Evolutionary conservation across 163 green algal genomes (phyloP), one percentile per base, ranked within the genome.

Genomic region (Scenedesmus sp.): DNA sequence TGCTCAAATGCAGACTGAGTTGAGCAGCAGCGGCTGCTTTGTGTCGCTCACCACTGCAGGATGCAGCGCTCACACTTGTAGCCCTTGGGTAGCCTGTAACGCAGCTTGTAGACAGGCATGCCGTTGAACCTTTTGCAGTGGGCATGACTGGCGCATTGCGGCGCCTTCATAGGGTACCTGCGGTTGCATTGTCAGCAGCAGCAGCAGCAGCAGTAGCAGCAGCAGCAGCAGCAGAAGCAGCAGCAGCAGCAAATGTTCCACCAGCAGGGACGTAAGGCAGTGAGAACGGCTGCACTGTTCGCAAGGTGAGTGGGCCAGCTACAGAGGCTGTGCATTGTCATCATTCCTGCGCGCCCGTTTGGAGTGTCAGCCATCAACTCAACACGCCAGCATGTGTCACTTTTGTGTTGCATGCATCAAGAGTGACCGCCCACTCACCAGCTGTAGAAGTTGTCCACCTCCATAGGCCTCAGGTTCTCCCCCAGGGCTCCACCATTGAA

Each of bases 31-130:
- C 35, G 30, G 26, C 53, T 70, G 51, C 30, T 10, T n/a, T n/a
- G 37, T 30, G 42, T 7, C 68, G 22, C 88, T 46, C 68, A 93
- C 91, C 91, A 93, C 56, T 93, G 91, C 72, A 93, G 81, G 49
- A 92, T 88, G 87, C 91, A 93, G 24, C 40, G 51, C 22, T 84
- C 70, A 51, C 91, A 93, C 13, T 70, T 92, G 51, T 88, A 76
- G n/a, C 82, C 91, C 2, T 42, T 0, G 0, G 91, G 91, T 81
- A 93, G 87, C 26, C 56, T 83, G 91, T 89, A 93, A 10, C 73
- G 83, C 81, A 93, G 87, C 22, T 53, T 83, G 87, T 93, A 93
- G 5, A 91, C 86, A 30, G 87, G 72, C 3, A 70, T 42, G 10
- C 26, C 73, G 70, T 79, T 56, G 78, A 61, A 92, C 7, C 87